Base-by-base conservation (phyloP, 1,284 basidiomycete genomes). In the Leccinum insigne region DNA sequence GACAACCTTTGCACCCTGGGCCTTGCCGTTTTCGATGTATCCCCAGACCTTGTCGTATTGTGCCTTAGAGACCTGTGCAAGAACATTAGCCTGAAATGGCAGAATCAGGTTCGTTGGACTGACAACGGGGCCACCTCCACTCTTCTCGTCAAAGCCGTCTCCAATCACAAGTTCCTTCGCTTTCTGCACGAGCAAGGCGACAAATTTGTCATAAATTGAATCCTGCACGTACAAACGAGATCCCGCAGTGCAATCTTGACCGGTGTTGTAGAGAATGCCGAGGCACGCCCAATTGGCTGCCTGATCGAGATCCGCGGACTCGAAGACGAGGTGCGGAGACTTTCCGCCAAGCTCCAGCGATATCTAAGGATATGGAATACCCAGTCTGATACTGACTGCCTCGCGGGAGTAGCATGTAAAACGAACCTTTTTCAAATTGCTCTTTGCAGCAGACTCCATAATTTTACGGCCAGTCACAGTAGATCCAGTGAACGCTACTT, bases 321-420 rank as follows among this genome's bases (percentile, higher is more conserved):
- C 89, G 71, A 94, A 94, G 67, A 94, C 79, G 67, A 94, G 81
- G 77, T 96, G 93, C 52, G 96, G 95, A n/a, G 93, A 94, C 81
- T 98, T 99, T 61, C 96, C 96, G 61, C 96, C 96, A 38, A 99
- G 88, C 79, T 99, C 96, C 68, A 98, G 85, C 61, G 94, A 94
- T 62, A 98, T 89, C 87, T 94, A 18, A 14, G 59, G n/a, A 72
- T 68, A 65, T 68, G 40, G 58, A 40, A 65, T 35, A 61, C 16
- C 62, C 62, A 60, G 62, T 61, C 63, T 61, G 64, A 63, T 66
- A 61, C 58, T 3, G 3, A 23, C 3, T 23, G 23, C 73, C 70
- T 74, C 69, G 70, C 70, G 66, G 69, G 73, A 70, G 64, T 69
- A 35, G 67, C 70, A 72, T 75, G 69, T 70, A 67, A 63, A 64